A percentile compares a stretch with the other conserved stretches of the same genome.
These are phyloP conservation scores for Beauveria asiatica DNA, from an alignment of 2,329 filamentous ascomycete species.

Conservation along the genomic window DNA sequence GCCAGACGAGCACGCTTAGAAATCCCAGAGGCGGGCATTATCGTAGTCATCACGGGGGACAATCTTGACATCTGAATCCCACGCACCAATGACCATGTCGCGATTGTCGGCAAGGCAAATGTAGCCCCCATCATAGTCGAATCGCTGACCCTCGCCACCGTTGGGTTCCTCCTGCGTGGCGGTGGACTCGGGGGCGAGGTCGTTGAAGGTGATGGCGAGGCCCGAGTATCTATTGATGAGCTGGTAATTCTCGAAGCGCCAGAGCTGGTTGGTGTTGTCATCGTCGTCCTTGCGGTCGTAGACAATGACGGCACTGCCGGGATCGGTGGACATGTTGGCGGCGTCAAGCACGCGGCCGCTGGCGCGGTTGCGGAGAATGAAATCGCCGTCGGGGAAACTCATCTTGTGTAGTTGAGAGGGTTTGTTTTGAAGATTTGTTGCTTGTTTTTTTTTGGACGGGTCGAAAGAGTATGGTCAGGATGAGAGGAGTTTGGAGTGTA, in stretches of 20 bases:
- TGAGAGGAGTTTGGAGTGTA: background rate
- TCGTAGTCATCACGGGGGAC: background rate
- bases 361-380: slow-evolving; percentile 1
- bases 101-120: background rate
- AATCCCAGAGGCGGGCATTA: background rate
- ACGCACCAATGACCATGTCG: background rate
- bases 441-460: too few relatives aligned
- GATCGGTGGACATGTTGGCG: background rate
- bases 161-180: background rate
- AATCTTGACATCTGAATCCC: background rate
- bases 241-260: background rate
- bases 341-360: background rate
- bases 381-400: slow-evolving; percentile 1
- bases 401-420: background rate
- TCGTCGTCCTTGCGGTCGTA: background rate
- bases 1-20: background rate
- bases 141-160: background rate
- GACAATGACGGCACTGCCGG: background rate
- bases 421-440: background rate
- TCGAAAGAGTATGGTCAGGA: background rate
- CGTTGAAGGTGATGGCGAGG: background rate
- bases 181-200: background rate
- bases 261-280: slow-evolving; percentile 2
- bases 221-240: slow-evolving; percentile 1
- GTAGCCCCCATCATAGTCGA: background rate